These are phyloP conservation scores for Xerophyta viscosa DNA, from an alignment of 106 monocot genomes.

Conservation along the genomic window DNA sequence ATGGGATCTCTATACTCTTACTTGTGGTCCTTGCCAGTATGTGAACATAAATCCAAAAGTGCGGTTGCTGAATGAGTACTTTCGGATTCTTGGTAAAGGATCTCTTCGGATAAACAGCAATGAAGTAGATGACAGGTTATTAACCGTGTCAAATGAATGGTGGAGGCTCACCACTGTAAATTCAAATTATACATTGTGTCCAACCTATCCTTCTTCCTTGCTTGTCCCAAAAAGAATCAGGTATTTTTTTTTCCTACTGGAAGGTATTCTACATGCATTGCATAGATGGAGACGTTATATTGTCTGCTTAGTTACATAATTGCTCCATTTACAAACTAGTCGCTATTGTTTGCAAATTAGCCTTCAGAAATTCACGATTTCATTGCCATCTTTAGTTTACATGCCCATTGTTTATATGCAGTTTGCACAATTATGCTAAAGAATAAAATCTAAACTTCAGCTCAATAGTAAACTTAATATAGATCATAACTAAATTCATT, in stretches of 20 bases:
- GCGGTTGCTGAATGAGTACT: conserved; percentile 69
- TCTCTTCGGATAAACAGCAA: conserved; percentile 17
- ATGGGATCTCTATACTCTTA: conserved; percentile 77
- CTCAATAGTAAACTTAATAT: no score
- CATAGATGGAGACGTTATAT: no score
- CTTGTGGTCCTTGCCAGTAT: conserved; percentile 65
- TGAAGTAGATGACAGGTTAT: conserved; percentile 25
- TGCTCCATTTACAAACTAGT: neutral
- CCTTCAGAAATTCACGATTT: no score
- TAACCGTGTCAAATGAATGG: conserved; percentile 44
- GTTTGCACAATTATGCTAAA: no score
- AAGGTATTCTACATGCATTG: no score
- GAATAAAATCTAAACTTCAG: no score
- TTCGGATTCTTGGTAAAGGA: conserved; percentile 58
- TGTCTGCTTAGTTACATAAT: neutral
- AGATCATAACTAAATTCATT: no score
- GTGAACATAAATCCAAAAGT: conserved; percentile 50
- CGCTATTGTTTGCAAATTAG: no score
- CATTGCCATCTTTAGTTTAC: no score
- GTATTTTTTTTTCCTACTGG: no score
- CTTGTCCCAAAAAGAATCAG: conserved; percentile 83
- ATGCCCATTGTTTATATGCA: no score
- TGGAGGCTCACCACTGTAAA: conserved; percentile 79
- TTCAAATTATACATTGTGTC: conserved; percentile 50
- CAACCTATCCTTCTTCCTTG: conserved; percentile 82